phyloP scores from a whole-genome alignment of 2,329 filamentous ascomycete species.

The Anthostomella pinea region DNA sequence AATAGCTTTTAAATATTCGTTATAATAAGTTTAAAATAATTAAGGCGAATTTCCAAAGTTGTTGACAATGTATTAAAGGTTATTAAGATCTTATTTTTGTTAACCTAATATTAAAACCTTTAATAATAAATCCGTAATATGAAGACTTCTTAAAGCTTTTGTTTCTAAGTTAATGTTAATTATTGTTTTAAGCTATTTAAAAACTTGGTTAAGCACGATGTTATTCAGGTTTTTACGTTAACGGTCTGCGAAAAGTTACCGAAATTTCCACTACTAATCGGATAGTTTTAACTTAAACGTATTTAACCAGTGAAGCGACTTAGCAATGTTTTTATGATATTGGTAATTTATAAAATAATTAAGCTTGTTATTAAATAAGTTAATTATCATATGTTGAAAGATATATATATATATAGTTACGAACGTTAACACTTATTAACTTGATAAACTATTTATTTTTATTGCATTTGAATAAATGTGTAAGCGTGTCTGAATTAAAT shows the following conservation, averaged over 20 bases:
- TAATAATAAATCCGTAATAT: slow-evolving; percentile 1
- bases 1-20: background rate
- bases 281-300: slow-evolving; percentile 1
- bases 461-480: background rate
- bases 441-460: background rate
- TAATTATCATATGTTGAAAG: slow-evolving; percentile 3
- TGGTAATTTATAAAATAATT: slow-evolving; percentile 1
- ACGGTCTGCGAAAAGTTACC: background rate
- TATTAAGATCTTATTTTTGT: background rate
- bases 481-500: background rate
- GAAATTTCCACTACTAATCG: background rate
- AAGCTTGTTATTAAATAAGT: slow-evolving; percentile 1
- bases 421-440: background rate
- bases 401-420: background rate
- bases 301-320: too few relatives aligned
- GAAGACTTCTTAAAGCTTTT: background rate
- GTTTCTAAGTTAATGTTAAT: slow-evolving; percentile 2
- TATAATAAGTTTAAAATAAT: slow-evolving; percentile 1
- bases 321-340: background rate
- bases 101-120: slow-evolving; percentile 2
- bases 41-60: slow-evolving; percentile 1
- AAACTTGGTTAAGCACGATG: slow-evolving; percentile 1
- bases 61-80: background rate
- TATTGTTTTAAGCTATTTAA: slow-evolving; percentile 1
- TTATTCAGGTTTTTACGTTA: background rate